Evolutionary conservation across 345 rosid genomes (phyloP), one percentile per base, ranked within the genome.

Genomic region (Gynandropsis gynandra): DNA sequence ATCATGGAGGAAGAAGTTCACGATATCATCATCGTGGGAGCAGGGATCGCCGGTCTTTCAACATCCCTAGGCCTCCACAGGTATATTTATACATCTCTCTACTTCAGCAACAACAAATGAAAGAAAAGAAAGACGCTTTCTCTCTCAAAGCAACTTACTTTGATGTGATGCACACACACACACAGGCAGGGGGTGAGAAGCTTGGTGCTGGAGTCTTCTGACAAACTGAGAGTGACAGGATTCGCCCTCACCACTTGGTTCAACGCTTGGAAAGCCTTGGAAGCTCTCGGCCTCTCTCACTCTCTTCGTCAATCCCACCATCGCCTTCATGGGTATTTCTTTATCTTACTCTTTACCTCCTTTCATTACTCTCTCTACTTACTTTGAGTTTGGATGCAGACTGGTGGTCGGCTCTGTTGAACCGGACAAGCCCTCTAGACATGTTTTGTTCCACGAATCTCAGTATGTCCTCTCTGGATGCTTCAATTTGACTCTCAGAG

Each of bases 231-330:
- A 58, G 62, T 34, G 13, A 55, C 77, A 4, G 92, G 92, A 24
- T 82, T 78, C 56, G 85, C 83, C 1, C 37, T 84, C 2, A 9
- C 65, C 0, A 60, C 40, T 11, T 88, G 78, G 84, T 42, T 65
- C 31, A 86, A 86, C 42, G 92, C 79, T 47, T 81, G 89, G 96
- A 83, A 59, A 59, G 89, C 89, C 31, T 62, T 83, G 62, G 96
- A 81, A 52, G 83, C 75, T 38, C 31, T 76, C 12, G 85, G 85
- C 40, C 47, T 84, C 2, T 77, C 75, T 11, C 56, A 81, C 16
- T 56, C 61, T 6, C 52, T 87, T 31, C 85, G 85, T 6, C 40
- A 18, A 39, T 68, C 60, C 17, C 87, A 81, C 56, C 16, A 16
- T 17, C 60, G 19, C 9, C 59, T 84, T 19, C 55, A 65, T 4